Evolutionary conservation across 1,284 basidiomycete species (phyloP).

Genomic region (Leccinum insigne): DNA sequence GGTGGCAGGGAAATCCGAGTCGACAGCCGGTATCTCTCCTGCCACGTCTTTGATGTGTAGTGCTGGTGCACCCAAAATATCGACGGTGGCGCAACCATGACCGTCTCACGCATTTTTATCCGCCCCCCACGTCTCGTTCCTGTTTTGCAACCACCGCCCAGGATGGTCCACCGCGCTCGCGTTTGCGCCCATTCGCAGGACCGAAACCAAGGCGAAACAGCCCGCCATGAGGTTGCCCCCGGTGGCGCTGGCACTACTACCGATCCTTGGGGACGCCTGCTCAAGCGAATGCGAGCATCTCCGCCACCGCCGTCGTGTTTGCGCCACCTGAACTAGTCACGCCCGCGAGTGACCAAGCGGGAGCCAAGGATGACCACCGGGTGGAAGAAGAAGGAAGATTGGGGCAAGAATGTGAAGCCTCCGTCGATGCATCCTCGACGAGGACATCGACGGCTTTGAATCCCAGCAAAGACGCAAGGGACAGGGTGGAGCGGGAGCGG

Average conservation of each 20-base stretch:
- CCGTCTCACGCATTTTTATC: conserved; percentile 24
- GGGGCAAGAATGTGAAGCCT: conserved; percentile 87
- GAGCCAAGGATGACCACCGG: conserved; percentile 24
- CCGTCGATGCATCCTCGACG: conserved; percentile 83
- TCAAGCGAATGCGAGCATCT: conserved; percentile 39
- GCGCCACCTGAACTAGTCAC: conserved; percentile 63
- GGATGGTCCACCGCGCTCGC: conserved; percentile 88
- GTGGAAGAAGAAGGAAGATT: conserved; percentile 48
- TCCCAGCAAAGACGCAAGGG: conserved; percentile 47
- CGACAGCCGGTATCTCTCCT: conserved; percentile 73
- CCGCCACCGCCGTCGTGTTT: conserved; percentile 70
- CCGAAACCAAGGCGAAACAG: conserved; percentile 53
- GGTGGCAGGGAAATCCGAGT: conserved; percentile 47
- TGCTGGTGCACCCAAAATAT: conserved; percentile 31
- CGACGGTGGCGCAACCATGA: conserved; percentile 38
- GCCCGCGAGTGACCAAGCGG: conserved; percentile 30
- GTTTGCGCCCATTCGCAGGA: conserved; percentile 74
- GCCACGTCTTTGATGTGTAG: conserved; percentile 34
- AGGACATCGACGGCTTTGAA: conserved; percentile 85
- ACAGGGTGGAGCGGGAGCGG: conserved; percentile 28
- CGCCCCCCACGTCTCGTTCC: not conserved
- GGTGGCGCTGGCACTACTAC: conserved; percentile 43
- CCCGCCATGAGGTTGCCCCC: conserved; percentile 53
- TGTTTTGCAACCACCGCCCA: conserved; percentile 31
- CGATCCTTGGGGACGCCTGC: conserved; percentile 14